A percentile compares a stretch with the other conserved stretches of the same genome.
phyloP scores from a whole-genome alignment of 106 monocot genomes.

The Cymbidium sinense region DNA sequence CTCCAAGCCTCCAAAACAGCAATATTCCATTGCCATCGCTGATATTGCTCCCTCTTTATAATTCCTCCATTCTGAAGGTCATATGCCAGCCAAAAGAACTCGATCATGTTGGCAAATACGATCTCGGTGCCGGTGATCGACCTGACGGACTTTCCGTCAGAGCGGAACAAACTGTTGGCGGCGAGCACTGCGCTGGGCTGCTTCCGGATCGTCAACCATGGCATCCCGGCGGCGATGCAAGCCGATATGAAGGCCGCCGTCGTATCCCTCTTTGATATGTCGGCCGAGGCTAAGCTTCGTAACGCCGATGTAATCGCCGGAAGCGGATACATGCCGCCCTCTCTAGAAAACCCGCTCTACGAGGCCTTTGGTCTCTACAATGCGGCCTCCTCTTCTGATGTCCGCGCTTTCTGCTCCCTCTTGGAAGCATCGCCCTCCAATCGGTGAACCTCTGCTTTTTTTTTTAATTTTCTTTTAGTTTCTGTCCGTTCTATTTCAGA shows the following conservation, averaged over 20 bases:
- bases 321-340: conserved; percentile 45
- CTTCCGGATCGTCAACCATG: conserved; percentile 46
- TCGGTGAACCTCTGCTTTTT: conserved; percentile 10
- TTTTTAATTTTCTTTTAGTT: background rate
- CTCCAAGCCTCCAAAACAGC: too few species aligned
- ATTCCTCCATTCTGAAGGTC: too few species aligned
- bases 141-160: conserved; percentile 14
- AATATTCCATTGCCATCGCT: too few species aligned
- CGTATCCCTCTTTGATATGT: conserved; percentile 36
- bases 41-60: too few species aligned
- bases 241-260: conserved; percentile 51
- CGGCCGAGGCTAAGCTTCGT: conserved; percentile 33
- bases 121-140: conserved; percentile 29
- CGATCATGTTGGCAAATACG: background rate
- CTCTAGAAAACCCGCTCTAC: conserved; percentile 37
- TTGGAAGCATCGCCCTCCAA: conserved; percentile 25
- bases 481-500: background rate
- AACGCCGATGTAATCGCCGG: conserved; percentile 40
- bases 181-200: conserved; percentile 41
- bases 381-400: conserved; percentile 29
- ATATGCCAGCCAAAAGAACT: too few species aligned
- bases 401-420: conserved; percentile 41
- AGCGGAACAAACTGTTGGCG: conserved; percentile 16
- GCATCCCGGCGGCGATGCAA: conserved; percentile 30
- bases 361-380: conserved; percentile 54